Evolutionary conservation across 139 green algal genomes (phyloP), one percentile per base, ranked within the genome.

Genomic region (Picochlorum sp.): DNA sequence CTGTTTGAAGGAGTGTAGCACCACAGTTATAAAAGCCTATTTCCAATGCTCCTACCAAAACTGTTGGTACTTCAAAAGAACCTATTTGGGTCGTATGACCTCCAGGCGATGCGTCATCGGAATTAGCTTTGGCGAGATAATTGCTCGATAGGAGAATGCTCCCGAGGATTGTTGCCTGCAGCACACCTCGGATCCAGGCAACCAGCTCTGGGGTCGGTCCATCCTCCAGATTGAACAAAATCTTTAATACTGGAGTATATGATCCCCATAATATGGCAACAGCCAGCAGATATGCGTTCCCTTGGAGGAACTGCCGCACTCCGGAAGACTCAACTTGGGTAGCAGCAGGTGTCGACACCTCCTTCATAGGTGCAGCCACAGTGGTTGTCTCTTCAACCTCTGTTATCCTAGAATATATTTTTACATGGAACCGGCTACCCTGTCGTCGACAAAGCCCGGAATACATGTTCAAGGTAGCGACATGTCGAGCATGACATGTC

Each of bases 1-100:
- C 58, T 30, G 73, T 72, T 60, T 80, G 74, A 54, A 66, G 61
- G n/a, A 64, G 32, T 4, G 66, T 28, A 9, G 49, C 72, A 16
- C 69, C 20, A 28, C 61, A 59, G 30, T 64, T 70, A 50, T 50
- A 52, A 18, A 50, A 13, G n/a, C 64, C 30, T n/a, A 61, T 64
- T 52, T 52, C 64, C 51, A 46, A 1, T 28, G 62, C 23, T 3
- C 23, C 49, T 20, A 54, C 1, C 14, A 66, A 4, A 1, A 44
- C 61, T 58, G 51, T 54, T 1, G 69, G 24, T 38, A 18, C 37
- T 41, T 41, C 34, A 41, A 41, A 41, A 0, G 34, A 41, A 13
- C 34, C 34, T 14, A 41, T 41, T 41, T 2, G 34, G 8, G 34
- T 41, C 8, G 8, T 41, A 41, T 41, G 34, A 41, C 34, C 34